phyloP scores from a whole-genome alignment of 1,139 yeast species.

The Candida gigantensis region DNA sequence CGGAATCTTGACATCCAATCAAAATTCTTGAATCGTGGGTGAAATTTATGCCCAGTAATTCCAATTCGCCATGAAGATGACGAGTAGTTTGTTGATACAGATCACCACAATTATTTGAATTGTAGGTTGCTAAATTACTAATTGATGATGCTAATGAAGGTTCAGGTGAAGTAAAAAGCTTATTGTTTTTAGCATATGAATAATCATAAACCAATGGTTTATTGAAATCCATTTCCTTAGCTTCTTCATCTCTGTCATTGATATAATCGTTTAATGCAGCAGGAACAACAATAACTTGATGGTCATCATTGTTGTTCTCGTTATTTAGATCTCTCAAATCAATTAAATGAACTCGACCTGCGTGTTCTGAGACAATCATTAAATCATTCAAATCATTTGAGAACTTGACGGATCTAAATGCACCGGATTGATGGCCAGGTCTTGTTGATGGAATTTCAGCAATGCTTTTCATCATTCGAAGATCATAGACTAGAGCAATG shows the following conservation, averaged over 20 bases:
- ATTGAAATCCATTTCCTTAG: slow-evolving; percentile 21
- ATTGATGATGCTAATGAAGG: slow-evolving; percentile 31
- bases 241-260: slow-evolving; percentile 13
- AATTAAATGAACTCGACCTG: slow-evolving; percentile 79
- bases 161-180: slow-evolving; percentile 41
- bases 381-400: slow-evolving; percentile 71
- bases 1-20: slow-evolving; percentile 48
- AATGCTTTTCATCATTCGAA: slow-evolving; percentile 58
- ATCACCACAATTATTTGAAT: slow-evolving; percentile 24
- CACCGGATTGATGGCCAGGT: slow-evolving; percentile 57
- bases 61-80: slow-evolving; percentile 51
- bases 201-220: slow-evolving; percentile 50
- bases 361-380: slow-evolving; percentile 77
- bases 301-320: slow-evolving; percentile 43
- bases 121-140: slow-evolving; percentile 10
- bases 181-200: slow-evolving; percentile 38
- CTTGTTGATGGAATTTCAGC: slow-evolving; percentile 61
- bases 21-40: slow-evolving; percentile 31
- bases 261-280: slow-evolving; percentile 46
- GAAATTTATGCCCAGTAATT: slow-evolving; percentile 46
- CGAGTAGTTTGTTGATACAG: slow-evolving; percentile 31
- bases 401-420: slow-evolving; percentile 70
- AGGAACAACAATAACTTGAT: slow-evolving; percentile 68
- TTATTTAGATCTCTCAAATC: slow-evolving; percentile 67
- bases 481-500: slow-evolving; percentile 70